Base-by-base conservation (phyloP, 768 basidiomycete genomes). In the Exidia glandulosa region DNA sequence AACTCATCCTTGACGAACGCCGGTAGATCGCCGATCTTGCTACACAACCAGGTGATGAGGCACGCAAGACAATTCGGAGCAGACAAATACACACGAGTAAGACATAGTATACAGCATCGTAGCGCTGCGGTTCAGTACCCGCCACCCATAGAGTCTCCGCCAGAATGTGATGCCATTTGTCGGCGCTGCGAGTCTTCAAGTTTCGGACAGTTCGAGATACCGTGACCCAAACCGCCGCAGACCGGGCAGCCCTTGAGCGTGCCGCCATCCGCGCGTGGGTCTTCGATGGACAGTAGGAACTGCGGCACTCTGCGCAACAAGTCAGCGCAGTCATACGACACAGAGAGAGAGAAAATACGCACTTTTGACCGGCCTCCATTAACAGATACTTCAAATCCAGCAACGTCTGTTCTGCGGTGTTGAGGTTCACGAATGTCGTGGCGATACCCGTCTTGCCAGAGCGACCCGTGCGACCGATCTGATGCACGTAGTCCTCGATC, bases 401-500 rank as follows among this genome's bases (percentile, higher is more conserved):
- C 34, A 99, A 75, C 1, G 96, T 99, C 74, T 97, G 95, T 69
- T 98, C 96, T 0, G 88, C 81, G 2, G 95, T 96, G 68, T 89
- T 90, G 91, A 95, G 95, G 71, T 98, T 98, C 59, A 98, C 92
- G 68, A 99, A 99, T 34, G 96, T 94, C 33, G 96, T 99, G 32
- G 96, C 95, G 59, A 99, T 97, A 57, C 96, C 96, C 1, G 96
- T 99, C 72, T 97, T 97, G 25, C 96, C 96, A 65, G 90, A 93
- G 65, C 96, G 85, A 57, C 96, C 96, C 6, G 96, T 99, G 62
- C 96, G 88, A 30, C 96, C 96, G 64, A 98, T 98, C 73, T 99
- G 95, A 76, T 99, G 96, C 56, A 98, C 95, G 67, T 99, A 99
- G 71, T 99, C 96, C 73, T 99, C 96, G 63, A 99, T 99, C 76